Conservation (phyloP, 805 yeast genomes). For the Lipomyces spencermartinsiae region DNA sequence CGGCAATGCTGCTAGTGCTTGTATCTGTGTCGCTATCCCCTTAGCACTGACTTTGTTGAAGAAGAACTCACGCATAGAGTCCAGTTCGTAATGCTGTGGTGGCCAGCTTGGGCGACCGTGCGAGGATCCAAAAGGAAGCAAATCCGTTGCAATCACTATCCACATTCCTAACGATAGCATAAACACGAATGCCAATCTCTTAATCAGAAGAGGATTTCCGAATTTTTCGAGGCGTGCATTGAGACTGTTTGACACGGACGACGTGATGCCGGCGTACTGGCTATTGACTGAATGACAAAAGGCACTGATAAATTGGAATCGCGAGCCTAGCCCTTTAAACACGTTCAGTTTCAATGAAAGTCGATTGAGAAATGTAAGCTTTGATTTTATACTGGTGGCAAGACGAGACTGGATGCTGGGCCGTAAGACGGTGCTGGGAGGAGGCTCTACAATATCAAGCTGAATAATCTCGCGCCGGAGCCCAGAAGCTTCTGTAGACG, state of each 20-base stretch:
- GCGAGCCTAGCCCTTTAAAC: conserved; percentile 14
- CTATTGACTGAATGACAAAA: conserved; percentile 11
- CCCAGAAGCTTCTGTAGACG: conserved; percentile 30
- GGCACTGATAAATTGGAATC: conserved; percentile 22
- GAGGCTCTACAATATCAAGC: conserved; percentile 56
- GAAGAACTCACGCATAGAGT: conserved; percentile 57
- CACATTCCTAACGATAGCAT: conserved; percentile 66
- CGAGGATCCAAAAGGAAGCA: conserved; percentile 49
- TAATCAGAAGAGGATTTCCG: conserved; percentile 88
- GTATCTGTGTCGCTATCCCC: conserved; percentile 67
- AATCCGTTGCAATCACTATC: conserved; percentile 62
- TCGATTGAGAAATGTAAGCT: conserved; percentile 6
- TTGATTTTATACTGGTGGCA: conserved; percentile 21
- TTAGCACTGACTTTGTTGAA: conserved; percentile 60
- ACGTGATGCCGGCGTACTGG: conserved; percentile 11
- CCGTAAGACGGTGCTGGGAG: conserved; percentile 10
- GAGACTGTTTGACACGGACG: conserved; percentile 11
- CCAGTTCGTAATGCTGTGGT: conserved; percentile 65
- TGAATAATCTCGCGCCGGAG: conserved; percentile 46
- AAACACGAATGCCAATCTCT: conserved; percentile 74
- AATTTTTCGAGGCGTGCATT: conserved; percentile 57
- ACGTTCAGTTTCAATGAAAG: conserved; percentile 45
- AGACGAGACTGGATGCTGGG: conserved; percentile 33
- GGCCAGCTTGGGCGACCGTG: conserved; percentile 25
- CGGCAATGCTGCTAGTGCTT: conserved; percentile 79